phyloP scores from a whole-genome alignment of 176 grass and related monocot genomes.

The Musa troglodytarum region DNA sequence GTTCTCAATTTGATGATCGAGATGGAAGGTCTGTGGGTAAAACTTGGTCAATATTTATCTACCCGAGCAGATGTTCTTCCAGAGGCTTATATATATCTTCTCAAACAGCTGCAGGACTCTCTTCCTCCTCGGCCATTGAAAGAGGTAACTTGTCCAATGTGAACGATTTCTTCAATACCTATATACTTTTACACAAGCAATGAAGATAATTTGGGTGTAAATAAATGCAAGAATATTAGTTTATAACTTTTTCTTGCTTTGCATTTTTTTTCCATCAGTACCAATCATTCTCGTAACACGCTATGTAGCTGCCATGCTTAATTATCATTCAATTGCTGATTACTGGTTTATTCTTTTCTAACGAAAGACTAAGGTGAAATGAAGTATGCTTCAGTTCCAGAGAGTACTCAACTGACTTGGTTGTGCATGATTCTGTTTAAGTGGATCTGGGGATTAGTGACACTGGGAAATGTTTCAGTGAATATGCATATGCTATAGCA shows the following conservation, averaged over 20 bases:
- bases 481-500: neutral
- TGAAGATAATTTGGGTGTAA: neutral
- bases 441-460: neutral
- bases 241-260: neutral
- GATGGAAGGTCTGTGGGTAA: conserved; percentile 92
- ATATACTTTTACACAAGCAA: neutral
- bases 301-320: neutral
- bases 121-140: conserved; percentile 74
- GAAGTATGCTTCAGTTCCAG: neutral
- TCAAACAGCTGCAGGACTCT: conserved; percentile 81
- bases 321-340: no score
- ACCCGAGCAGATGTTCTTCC: conserved; percentile 94
- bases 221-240: neutral
- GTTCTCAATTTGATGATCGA: conserved; percentile 91
- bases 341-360: neutral
- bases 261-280: neutral
- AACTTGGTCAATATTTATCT: conserved; percentile 92
- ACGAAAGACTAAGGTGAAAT: neutral
- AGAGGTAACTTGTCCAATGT: conserved; percentile 40
- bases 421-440: neutral
- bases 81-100: conserved; percentile 75
- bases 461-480: neutral
- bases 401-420: neutral
- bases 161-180: neutral
- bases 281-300: neutral